Conservation (phyloP, 1,139 yeast species). For the Blastobotrys aristatus region DNA sequence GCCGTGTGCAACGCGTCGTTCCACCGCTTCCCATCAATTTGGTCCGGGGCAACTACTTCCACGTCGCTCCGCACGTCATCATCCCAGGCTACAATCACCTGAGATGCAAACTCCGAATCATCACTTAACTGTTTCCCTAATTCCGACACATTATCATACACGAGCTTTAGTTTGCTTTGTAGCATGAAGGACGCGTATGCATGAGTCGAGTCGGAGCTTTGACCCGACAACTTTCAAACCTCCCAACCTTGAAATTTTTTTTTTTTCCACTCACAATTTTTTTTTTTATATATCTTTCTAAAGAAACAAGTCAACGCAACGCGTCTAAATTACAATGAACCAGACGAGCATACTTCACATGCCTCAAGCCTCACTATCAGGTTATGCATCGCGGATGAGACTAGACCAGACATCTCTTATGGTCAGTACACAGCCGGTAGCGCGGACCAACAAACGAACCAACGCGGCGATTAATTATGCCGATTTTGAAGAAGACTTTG, state of each 20-base stretch:
- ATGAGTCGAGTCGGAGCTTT: too few relatives aligned
- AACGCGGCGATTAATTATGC: conserved; percentile 65
- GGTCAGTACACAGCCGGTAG: conserved; percentile 63
- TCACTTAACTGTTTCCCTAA: background rate
- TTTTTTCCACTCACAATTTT: too few relatives aligned
- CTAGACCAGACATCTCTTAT: conserved; percentile 65
- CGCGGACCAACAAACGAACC: conserved; percentile 75
- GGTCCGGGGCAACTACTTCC: background rate
- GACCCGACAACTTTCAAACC: too few relatives aligned
- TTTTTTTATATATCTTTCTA: too few relatives aligned
- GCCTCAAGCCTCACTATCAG: conserved; percentile 64
- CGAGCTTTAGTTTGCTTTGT: too few relatives aligned
- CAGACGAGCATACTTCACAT: background rate
- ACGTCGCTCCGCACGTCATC: background rate
- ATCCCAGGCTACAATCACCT: background rate
- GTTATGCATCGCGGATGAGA: conserved; percentile 59
- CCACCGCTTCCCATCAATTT: background rate
- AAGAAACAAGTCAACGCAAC: too few relatives aligned
- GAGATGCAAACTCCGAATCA: background rate
- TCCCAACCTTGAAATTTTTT: too few relatives aligned
- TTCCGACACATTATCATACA: too few relatives aligned
- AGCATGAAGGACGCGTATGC: too few relatives aligned
- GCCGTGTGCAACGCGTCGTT: background rate
- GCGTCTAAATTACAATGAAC: too few relatives aligned
- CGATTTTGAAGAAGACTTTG: conserved; percentile 72